Evolutionary conservation across 1,284 basidiomycete species (phyloP), one percentile per base, ranked within the genome.

Genomic region (Athelia psychrophila): DNA sequence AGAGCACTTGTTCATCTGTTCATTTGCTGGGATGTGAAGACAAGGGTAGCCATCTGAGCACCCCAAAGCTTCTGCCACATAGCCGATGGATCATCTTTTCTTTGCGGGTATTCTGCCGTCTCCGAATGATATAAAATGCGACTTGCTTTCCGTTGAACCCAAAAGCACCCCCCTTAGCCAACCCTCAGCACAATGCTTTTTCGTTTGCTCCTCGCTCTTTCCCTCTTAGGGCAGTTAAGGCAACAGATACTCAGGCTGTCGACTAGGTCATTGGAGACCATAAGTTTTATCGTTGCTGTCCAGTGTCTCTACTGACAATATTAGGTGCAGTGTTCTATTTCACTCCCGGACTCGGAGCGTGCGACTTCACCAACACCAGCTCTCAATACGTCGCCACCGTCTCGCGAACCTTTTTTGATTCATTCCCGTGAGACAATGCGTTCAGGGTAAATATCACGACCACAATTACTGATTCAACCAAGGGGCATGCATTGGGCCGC

Each of bases 371-470:
- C 19, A 75, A 74, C 54, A 72, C 62, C 12, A 64, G 62, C 52
- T 44, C 54, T 24, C 71, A 77, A 46, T 52, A 64, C 30, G 72
- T 78, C n/a, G 75, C 70, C 2, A 73, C 73, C 2, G 71, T 75
- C 13, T 71, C 74, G 1, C 48, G 50, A 5, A 52, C 56, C 2
- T 59, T 72, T n/a, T 77, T 74, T 64, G 65, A 66, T 46, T 56
- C 47, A 12, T 77, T 65, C 60, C 74, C 74, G 71, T 73, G 55
- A 48, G 71, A 63, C 24, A 16, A 35, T 22, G 18, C 16, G 8
- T 52, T 12, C 6, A 22, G 27, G 3, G 12, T 22, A n/a, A n/a
- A 18, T 4, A 18, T 48, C 33, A 6, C 8, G 25, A n/a, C n/a
- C n/a, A n/a, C n/a, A n/a, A n/a, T n/a, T n/a, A n/a, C n/a, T n/a